These are phyloP conservation scores for Pistacia integerrima DNA, from an alignment of 345 rosid species.

Conservation along the genomic window DNA sequence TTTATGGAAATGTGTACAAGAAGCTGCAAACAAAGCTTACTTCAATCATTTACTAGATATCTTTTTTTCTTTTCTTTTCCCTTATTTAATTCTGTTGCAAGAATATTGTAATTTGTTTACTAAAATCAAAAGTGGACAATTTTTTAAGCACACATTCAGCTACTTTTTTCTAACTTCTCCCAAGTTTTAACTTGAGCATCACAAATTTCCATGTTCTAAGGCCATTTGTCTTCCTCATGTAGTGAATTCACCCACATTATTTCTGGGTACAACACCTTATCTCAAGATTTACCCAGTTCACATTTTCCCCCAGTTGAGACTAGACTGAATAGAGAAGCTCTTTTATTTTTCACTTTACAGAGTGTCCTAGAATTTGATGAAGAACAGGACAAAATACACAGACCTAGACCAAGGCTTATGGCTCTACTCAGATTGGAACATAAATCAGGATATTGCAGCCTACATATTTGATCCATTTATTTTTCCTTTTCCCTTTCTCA, in stretches of 20 bases:
- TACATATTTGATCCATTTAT: neutral
- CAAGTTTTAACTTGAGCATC: too few relatives aligned
- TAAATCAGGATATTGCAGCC: neutral
- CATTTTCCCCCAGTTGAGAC: neutral
- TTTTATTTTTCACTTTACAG: constrained; percentile 13
- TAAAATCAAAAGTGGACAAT: too few relatives aligned
- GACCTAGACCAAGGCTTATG: constrained; percentile 10
- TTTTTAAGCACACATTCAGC: too few relatives aligned
- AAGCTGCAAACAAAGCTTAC: constrained; percentile 22
- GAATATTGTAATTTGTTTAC: neutral
- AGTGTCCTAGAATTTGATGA: constrained; percentile 9
- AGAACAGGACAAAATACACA: constrained; percentile 14
- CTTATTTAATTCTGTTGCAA: neutral
- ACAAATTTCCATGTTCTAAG: constrained; percentile 1
- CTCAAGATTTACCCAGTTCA: neutral
- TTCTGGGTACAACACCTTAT: neutral
- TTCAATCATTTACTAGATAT: constrained; percentile 10
- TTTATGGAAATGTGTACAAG: constrained; percentile 26
- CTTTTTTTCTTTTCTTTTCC: constrained; percentile 2
- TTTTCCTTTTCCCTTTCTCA: neutral
- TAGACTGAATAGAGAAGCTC: neutral
- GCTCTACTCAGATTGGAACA: neutral
- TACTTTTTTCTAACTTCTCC: too few relatives aligned
- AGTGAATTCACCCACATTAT: neutral
- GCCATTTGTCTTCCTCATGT: neutral